Percentiles rank a stretch among this genome's conserved stretches.
Evolutionary conservation across 2,329 filamentous ascomycete species (phyloP).

Genomic region (Furcasterigmium furcatum): DNA sequence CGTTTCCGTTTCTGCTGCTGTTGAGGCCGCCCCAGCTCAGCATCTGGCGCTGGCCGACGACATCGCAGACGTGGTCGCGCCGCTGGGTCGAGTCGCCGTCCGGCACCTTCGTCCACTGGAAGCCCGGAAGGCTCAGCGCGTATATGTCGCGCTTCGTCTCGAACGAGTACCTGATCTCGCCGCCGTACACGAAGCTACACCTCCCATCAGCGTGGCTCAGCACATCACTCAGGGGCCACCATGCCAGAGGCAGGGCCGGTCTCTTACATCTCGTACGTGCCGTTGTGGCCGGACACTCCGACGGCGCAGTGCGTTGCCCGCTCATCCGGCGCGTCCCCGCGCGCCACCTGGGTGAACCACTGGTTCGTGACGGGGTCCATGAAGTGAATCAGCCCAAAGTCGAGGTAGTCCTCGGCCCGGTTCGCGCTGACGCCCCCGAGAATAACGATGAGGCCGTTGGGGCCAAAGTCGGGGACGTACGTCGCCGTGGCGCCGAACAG

Average conservation of each 20-base stretch:
- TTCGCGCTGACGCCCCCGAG: constrained; percentile 23
- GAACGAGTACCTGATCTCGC: neutral
- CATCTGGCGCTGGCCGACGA: constrained; percentile 5
- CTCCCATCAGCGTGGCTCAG: neutral
- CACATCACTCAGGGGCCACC: neutral
- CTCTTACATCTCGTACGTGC: constrained; percentile 32
- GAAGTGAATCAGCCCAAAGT: constrained; percentile 24
- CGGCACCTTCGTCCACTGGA: constrained; percentile 1
- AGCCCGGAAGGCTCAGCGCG: constrained; percentile 6
- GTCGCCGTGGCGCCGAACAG: neutral
- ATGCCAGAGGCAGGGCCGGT: neutral
- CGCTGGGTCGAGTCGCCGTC: neutral
- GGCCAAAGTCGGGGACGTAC: neutral
- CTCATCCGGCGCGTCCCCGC: constrained; percentile 20
- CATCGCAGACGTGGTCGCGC: constrained; percentile 1
- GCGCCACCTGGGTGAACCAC: constrained; percentile 30
- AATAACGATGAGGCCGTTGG: constrained; percentile 6
- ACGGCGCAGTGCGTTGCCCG: constrained; percentile 28
- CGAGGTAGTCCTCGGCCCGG: constrained; percentile 12
- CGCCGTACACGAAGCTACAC: constrained; percentile 8
- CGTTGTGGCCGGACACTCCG: constrained; percentile 24
- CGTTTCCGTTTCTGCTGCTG: neutral
- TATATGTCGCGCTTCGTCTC: neutral
- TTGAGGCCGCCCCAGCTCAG: neutral
- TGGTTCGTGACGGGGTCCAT: constrained; percentile 24